Evolutionary conservation across 2,329 filamentous ascomycete species (phyloP).

Genomic region (Scopulariopsis brevicaulis): DNA sequence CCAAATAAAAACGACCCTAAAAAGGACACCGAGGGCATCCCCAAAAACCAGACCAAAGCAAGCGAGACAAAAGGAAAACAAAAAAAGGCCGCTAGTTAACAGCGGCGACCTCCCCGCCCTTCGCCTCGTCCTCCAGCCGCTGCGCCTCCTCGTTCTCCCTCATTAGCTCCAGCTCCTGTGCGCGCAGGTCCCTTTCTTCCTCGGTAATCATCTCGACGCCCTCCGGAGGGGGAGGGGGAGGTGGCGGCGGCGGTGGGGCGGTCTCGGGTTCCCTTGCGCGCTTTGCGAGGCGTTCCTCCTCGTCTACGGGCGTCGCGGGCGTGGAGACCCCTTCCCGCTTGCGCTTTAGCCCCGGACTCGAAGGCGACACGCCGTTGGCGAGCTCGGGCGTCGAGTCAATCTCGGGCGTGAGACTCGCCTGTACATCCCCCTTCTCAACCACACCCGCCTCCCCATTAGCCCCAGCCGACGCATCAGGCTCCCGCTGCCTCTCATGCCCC

Average conservation of each 20-base stretch:
- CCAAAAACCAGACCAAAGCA: background rate
- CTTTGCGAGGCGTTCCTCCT: slow-evolving; percentile 22
- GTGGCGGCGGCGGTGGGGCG: slow-evolving; percentile 31
- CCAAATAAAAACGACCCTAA: background rate
- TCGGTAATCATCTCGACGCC: slow-evolving; percentile 20
- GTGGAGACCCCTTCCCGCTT: slow-evolving; percentile 42
- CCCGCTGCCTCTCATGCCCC: too few species aligned
- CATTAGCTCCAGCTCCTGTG: slow-evolving; percentile 38
- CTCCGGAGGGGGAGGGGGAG: slow-evolving; percentile 33
- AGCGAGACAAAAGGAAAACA: background rate
- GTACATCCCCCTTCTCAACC: slow-evolving; percentile 9
- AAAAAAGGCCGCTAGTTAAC: background rate
- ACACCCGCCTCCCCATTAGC: slow-evolving; percentile 35
- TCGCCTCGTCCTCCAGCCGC: slow-evolving; percentile 35
- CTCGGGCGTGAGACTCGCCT: slow-evolving; percentile 8
- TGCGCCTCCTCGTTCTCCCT: slow-evolving; percentile 44
- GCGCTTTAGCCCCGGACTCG: slow-evolving; percentile 36
- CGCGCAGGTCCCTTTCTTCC: slow-evolving; percentile 31
- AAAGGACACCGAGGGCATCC: background rate
- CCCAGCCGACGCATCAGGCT: background rate
- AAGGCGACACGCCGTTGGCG: slow-evolving; percentile 14
- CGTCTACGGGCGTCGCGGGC: slow-evolving; percentile 1
- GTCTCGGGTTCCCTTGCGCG: slow-evolving; percentile 35
- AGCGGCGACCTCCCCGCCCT: background rate
- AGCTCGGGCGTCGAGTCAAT: slow-evolving; percentile 6